Evolutionary conservation across 1,139 yeast species (phyloP).

Genomic region (Wickerhamiella pararugosa): DNA sequence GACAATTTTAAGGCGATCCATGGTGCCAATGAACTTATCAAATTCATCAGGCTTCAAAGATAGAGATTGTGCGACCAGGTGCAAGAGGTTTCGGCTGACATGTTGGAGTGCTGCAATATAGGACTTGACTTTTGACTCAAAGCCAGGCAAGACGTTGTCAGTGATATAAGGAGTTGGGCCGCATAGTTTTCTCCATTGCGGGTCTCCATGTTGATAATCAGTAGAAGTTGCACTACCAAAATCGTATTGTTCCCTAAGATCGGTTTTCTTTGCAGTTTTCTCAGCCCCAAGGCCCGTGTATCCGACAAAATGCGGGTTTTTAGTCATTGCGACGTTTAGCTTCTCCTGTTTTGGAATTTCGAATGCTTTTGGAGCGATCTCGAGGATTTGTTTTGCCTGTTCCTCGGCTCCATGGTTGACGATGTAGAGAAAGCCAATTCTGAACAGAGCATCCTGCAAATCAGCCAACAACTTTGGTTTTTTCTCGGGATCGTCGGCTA

Average conservation of each 20-base stretch:
- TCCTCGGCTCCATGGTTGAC: slow-evolving; percentile 32
- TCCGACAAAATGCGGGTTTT: slow-evolving; percentile 53
- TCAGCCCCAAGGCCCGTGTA: slow-evolving; percentile 54
- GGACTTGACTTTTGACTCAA: slow-evolving; percentile 31
- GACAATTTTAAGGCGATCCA: slow-evolving; percentile 26
- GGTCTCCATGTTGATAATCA: slow-evolving; percentile 30
- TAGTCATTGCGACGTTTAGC: slow-evolving; percentile 40
- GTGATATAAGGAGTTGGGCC: slow-evolving; percentile 58
- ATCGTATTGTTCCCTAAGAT: slow-evolving; percentile 57
- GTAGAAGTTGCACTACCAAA: slow-evolving; percentile 43
- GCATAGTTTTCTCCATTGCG: slow-evolving; percentile 41
- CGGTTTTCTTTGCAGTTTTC: slow-evolving; percentile 43
- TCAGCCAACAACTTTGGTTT: slow-evolving; percentile 32
- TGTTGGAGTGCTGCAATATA: slow-evolving; percentile 36
- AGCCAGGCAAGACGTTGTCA: slow-evolving; percentile 32
- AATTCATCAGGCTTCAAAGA: slow-evolving; percentile 34
- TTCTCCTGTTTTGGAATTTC: slow-evolving; percentile 37
- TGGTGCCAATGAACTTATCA: slow-evolving; percentile 33
- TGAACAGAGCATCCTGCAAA: slow-evolving; percentile 40
- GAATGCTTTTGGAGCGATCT: slow-evolving; percentile 36
- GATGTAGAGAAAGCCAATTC: slow-evolving; percentile 46
- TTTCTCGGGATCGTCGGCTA: slow-evolving; percentile 25
- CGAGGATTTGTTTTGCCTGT: slow-evolving; percentile 31
- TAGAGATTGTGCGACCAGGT: slow-evolving; percentile 40
- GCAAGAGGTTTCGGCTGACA: slow-evolving; percentile 31